Evolutionary conservation across 2,329 filamentous ascomycete species (phyloP).

Genomic region (Curvularia sp.): DNA sequence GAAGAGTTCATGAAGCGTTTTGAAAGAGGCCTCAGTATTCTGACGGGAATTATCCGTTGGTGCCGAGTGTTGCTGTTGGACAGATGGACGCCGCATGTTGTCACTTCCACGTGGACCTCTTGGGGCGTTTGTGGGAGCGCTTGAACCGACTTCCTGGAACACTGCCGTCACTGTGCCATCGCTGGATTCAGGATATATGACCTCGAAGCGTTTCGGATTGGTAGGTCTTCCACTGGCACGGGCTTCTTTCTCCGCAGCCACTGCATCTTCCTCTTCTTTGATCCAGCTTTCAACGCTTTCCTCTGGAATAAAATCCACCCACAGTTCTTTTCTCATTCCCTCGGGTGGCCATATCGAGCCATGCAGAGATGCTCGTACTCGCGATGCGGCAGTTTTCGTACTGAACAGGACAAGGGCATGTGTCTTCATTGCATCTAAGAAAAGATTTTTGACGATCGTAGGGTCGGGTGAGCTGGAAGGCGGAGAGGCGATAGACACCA

Average conservation of each 20-base stretch:
- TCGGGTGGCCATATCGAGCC: constrained; percentile 86
- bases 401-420: constrained; percentile 83
- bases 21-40: constrained; percentile 51
- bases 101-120: constrained; percentile 29
- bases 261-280: constrained; percentile 51
- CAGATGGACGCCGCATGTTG: constrained; percentile 12
- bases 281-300: constrained; percentile 78
- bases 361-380: constrained; percentile 79
- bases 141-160: constrained; percentile 44
- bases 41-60: constrained; percentile 27
- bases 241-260: constrained; percentile 39
- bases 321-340: constrained; percentile 80
- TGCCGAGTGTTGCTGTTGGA: constrained; percentile 9
- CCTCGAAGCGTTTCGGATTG: constrained; percentile 40
- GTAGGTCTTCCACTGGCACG: constrained; percentile 28
- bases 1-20: constrained; percentile 67
- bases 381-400: constrained; percentile 72
- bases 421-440: constrained; percentile 83
- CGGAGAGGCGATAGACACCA: constrained; percentile 71
- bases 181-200: constrained; percentile 35
- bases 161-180: constrained; percentile 34
- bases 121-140: constrained; percentile 33
- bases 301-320: constrained; percentile 87
- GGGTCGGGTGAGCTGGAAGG: constrained; percentile 58
- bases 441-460: constrained; percentile 70